phyloP scores from a whole-genome alignment of 768 basidiomycete genomes.

The Ramaria rubella region DNA sequence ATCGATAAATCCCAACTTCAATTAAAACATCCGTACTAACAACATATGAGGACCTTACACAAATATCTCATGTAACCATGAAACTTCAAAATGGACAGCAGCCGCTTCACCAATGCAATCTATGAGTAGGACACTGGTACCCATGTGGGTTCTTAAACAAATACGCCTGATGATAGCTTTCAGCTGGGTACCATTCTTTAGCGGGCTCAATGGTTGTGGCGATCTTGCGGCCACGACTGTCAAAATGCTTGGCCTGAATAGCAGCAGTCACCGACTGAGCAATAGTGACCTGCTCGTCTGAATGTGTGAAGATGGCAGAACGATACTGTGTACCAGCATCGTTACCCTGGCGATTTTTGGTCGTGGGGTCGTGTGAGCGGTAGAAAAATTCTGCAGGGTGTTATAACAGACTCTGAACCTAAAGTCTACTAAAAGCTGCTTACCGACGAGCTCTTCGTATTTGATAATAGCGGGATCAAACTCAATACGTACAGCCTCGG shows the following conservation, averaged over 20 bases:
- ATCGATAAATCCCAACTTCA: too few relatives aligned
- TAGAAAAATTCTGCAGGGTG: conserved; percentile 76
- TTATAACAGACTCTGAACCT: not conserved
- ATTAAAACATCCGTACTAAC: too few relatives aligned
- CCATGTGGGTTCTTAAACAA: conserved; percentile 78
- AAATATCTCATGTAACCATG: too few relatives aligned
- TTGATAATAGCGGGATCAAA: conserved; percentile 73
- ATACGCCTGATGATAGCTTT: conserved; percentile 81
- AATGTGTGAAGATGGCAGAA: conserved; percentile 81
- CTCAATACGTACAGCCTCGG: conserved; percentile 80
- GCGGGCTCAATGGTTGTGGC: conserved; percentile 69
- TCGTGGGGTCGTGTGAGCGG: conserved; percentile 90
- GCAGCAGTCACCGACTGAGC: conserved; percentile 76
- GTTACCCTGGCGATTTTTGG: conserved; percentile 67
- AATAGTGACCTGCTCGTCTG: conserved; percentile 60
- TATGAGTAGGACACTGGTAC: conserved; percentile 89
- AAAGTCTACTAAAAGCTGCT: conserved; percentile 19
- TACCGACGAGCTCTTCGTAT: conserved; percentile 84
- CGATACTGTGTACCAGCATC: conserved; percentile 90
- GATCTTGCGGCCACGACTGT: conserved; percentile 63
- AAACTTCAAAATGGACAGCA: too few relatives aligned
- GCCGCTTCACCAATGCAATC: conserved; percentile 62
- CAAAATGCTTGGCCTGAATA: conserved; percentile 79
- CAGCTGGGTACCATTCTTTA: conserved; percentile 75
- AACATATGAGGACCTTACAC: too few relatives aligned